Conservation (phyloP, 306 rosid species). For the Castanea mollissima region DNA sequence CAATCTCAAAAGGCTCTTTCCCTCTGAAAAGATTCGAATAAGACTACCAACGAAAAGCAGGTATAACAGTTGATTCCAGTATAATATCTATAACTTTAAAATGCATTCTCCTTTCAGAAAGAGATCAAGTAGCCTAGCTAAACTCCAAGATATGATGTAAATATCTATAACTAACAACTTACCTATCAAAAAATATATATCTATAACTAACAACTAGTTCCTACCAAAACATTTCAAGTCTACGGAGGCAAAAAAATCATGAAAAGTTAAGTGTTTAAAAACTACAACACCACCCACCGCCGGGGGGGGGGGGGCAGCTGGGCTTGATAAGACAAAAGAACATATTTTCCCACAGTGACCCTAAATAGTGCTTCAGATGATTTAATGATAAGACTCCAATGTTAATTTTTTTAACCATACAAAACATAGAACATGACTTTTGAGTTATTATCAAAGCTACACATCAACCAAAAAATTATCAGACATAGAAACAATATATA, state of each 20-base stretch:
- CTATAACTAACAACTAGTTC: not conserved
- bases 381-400: not conserved
- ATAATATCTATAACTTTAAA: not conserved
- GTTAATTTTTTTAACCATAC: not conserved
- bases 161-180: not conserved
- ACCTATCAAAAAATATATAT: not conserved
- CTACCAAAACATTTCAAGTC: not conserved
- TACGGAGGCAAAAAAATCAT: not conserved
- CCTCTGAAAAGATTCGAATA: not conserved
- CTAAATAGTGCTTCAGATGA: not conserved
- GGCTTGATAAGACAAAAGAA: not conserved
- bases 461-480: not conserved
- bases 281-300: too few relatives aligned
- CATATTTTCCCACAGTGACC: not conserved
- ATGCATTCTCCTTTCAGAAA: not conserved
- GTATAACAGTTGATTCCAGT: not conserved
- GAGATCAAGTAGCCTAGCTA: not conserved
- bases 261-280: not conserved
- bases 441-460: not conserved
- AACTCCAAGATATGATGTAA: not conserved
- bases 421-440: not conserved
- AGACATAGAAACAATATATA: not conserved
- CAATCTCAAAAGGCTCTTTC: not conserved
- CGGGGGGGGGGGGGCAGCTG: too few relatives aligned
- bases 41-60: not conserved